Evolutionary conservation across 805 yeast species (phyloP).

Genomic region (Henningerozyma blattae): DNA sequence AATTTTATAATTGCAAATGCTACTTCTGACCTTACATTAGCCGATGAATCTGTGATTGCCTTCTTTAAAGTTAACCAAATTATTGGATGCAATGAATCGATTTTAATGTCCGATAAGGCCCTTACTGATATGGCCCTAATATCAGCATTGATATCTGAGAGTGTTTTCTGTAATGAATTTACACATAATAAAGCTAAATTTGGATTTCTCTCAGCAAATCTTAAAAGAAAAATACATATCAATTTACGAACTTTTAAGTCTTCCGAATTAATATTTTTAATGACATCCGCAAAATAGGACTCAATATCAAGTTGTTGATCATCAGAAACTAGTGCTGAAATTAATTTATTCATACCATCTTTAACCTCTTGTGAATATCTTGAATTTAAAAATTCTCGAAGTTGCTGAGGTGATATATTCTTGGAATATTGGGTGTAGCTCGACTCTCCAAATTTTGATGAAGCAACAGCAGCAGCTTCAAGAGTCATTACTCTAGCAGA

Average conservation of each 20-base stretch:
- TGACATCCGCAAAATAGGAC: slow-evolving; percentile 67
- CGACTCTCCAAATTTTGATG: slow-evolving; percentile 52
- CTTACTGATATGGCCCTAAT: slow-evolving; percentile 64
- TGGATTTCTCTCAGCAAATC: slow-evolving; percentile 74
- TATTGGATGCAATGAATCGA: slow-evolving; percentile 73
- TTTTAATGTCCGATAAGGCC: slow-evolving; percentile 71
- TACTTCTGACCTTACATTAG: slow-evolving; percentile 68
- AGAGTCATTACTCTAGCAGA: slow-evolving; percentile 69
- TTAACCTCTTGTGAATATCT: slow-evolving; percentile 52
- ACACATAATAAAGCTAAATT: slow-evolving; percentile 83
- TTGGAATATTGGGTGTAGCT: slow-evolving; percentile 32
- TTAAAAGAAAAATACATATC: slow-evolving; percentile 61
- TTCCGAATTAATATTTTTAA: slow-evolving; percentile 69
- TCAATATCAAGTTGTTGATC: slow-evolving; percentile 29
- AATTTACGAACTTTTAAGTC: slow-evolving; percentile 56
- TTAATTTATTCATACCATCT: slow-evolving; percentile 47
- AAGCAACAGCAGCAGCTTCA: slow-evolving; percentile 75
- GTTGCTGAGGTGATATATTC: slow-evolving; percentile 50
- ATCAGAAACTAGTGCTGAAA: slow-evolving; percentile 32
- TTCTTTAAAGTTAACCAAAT: slow-evolving; percentile 61
- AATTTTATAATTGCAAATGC: slow-evolving; percentile 63
- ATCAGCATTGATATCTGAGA: slow-evolving; percentile 58
- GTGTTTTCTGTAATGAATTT: slow-evolving; percentile 79
- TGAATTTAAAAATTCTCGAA: slow-evolving; percentile 54
- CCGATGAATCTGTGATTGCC: slow-evolving; percentile 55